Conservation (phyloP, 345 rosid species). For the sweet orange (Citrus sinensis) region DNA sequence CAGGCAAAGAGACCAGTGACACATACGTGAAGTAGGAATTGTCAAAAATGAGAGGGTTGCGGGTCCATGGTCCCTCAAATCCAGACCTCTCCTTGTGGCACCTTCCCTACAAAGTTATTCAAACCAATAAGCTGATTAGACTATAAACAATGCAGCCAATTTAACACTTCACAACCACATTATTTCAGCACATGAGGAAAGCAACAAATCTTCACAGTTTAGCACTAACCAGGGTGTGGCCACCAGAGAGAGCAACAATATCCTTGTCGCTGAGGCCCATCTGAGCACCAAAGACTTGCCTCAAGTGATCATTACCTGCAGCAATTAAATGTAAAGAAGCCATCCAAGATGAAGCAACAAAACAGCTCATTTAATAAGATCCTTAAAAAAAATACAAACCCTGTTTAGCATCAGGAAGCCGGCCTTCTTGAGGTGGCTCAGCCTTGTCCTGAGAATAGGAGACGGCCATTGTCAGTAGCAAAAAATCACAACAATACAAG, state of each 20-base stretch:
- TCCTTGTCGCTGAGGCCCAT: slow-evolving; percentile 95
- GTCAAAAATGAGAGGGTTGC: slow-evolving; percentile 84
- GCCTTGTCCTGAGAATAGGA: slow-evolving; percentile 72
- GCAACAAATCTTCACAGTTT: neutral
- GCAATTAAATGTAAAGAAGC: neutral
- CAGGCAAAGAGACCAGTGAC: neutral
- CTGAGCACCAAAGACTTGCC: slow-evolving; percentile 53
- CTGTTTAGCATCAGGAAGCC: slow-evolving; percentile 89
- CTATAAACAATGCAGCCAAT: neutral
- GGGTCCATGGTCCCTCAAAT: slow-evolving; percentile 93
- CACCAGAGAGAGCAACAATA: slow-evolving; percentile 93
- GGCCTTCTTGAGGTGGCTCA: slow-evolving; percentile 90
- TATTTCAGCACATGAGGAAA: neutral
- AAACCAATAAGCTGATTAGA: neutral
- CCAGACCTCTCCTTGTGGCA: slow-evolving; percentile 98
- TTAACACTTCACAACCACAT: neutral
- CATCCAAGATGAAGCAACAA: neutral
- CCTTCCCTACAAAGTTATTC: slow-evolving; percentile 55
- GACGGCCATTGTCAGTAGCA: neutral
- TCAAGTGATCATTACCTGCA: slow-evolving; percentile 78
- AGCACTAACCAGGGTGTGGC: slow-evolving; percentile 86
- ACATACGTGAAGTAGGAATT: slow-evolving; percentile 88
- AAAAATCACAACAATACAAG: too few relatives aligned
- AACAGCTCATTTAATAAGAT: neutral
- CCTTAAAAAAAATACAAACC: slow-evolving; percentile 36